phyloP scores from a whole-genome alignment of 2,329 filamentous ascomycete species.

The Zymoseptoria crescenta region DNA sequence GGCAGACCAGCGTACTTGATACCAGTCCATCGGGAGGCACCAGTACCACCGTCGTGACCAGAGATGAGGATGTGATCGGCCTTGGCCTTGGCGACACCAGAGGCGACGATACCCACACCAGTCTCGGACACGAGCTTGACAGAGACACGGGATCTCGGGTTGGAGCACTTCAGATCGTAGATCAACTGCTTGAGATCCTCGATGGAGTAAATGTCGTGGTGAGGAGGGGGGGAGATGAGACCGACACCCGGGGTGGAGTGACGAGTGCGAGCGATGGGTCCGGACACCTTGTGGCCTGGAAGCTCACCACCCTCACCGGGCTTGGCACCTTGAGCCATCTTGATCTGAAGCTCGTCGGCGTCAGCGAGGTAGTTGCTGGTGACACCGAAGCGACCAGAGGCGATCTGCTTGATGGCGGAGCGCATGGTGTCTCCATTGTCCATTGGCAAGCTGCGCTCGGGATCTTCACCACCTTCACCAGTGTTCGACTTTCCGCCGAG shows the following conservation, averaged over 20 bases:
- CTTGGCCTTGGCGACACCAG: slow-evolving; percentile 95
- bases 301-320: slow-evolving; percentile 96
- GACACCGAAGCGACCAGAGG: slow-evolving; percentile 91
- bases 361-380: slow-evolving; percentile 92
- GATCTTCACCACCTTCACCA: slow-evolving; percentile 92
- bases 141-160: slow-evolving; percentile 82
- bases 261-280: slow-evolving; percentile 85
- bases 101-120: slow-evolving; percentile 93
- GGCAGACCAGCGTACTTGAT: slow-evolving; percentile 97
- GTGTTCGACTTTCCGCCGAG: slow-evolving; percentile 96
- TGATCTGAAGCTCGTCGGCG: slow-evolving; percentile 94
- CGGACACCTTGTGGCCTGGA: slow-evolving; percentile 92
- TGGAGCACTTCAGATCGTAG: slow-evolving; percentile 94
- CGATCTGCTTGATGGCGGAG: slow-evolving; percentile 95
- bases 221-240: slow-evolving; percentile 88
- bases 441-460: slow-evolving; percentile 77
- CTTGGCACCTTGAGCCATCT: slow-evolving; percentile 98
- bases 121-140: slow-evolving; percentile 98
- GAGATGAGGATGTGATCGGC: slow-evolving; percentile 95
- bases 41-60: slow-evolving; percentile 92
- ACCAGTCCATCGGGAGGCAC: slow-evolving; percentile 94
- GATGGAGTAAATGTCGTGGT: slow-evolving; percentile 98
- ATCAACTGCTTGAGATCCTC: slow-evolving; percentile 97
- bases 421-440: slow-evolving; percentile 94
- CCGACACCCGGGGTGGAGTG: slow-evolving; percentile 95